These are phyloP conservation scores for Lepidium africanum DNA, from an alignment of 345 rosid genomes.

Conservation along the genomic window DNA sequence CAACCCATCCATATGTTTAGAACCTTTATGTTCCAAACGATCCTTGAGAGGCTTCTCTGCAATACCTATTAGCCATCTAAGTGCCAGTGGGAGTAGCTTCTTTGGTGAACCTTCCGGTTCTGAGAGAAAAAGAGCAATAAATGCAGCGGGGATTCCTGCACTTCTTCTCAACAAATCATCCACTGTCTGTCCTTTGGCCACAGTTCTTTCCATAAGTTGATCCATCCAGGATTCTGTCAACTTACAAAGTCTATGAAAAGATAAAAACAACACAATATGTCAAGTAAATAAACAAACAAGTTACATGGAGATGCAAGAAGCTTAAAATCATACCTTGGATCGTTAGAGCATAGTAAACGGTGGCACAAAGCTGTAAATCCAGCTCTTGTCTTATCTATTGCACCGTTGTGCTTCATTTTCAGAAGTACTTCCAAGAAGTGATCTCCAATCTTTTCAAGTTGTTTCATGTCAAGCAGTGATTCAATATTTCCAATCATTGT, in stretches of 20 bases:
- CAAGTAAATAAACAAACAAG: not conserved
- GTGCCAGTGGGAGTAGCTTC: constrained; percentile 83
- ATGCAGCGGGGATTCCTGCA: constrained; percentile 98
- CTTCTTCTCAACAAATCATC: constrained; percentile 95
- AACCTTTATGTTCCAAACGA: constrained; percentile 19
- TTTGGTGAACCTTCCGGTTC: constrained; percentile 95
- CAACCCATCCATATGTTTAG: constrained; percentile 21
- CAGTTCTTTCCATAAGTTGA: constrained; percentile 87
- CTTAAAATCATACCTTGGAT: constrained; percentile 48
- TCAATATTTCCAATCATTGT: constrained; percentile 23
- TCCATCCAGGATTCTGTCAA: constrained; percentile 94
- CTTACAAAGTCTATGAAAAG: constrained; percentile 63
- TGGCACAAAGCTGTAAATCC: constrained; percentile 97
- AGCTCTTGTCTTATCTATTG: constrained; percentile 97
- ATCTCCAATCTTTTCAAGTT: constrained; percentile 78
- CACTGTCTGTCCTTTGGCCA: constrained; percentile 80
- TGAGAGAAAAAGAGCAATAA: constrained; percentile 82
- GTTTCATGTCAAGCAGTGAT: constrained; percentile 64
- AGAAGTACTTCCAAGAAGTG: constrained; percentile 94
- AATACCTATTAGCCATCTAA: constrained; percentile 77
- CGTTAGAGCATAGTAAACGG: constrained; percentile 89
- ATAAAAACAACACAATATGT: not conserved
- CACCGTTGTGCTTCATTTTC: constrained; percentile 97
- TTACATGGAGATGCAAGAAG: not conserved
- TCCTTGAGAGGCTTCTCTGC: constrained; percentile 51